Conservation (phyloP, 768 basidiomycete genomes). For the Amanita pseudoporphyria region DNA sequence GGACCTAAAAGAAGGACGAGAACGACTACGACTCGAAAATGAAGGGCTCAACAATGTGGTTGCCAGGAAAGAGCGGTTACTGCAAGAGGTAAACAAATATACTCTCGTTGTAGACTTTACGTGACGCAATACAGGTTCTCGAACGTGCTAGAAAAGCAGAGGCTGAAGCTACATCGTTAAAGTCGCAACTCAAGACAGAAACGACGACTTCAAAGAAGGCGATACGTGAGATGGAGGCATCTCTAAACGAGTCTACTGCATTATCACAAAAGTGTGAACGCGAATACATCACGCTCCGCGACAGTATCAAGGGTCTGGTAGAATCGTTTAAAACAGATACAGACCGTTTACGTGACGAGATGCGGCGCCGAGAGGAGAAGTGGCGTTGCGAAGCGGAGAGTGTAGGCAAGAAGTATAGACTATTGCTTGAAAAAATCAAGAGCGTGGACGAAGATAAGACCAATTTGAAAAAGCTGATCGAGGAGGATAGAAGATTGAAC, state of each 20-base stretch:
- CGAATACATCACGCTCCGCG: conserved; percentile 73
- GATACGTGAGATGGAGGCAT: conserved; percentile 70
- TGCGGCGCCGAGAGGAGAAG: conserved; percentile 64
- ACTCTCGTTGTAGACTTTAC: background rate
- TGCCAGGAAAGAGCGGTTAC: conserved; percentile 73
- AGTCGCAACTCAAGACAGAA: conserved; percentile 65
- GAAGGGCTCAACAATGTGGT: conserved; percentile 86
- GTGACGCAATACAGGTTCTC: conserved; percentile 39
- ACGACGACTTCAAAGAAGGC: conserved; percentile 64
- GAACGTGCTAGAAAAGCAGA: conserved; percentile 85
- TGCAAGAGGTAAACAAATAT: conserved; percentile 59
- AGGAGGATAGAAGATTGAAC: conserved; percentile 37
- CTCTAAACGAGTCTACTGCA: conserved; percentile 64
- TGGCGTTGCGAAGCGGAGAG: conserved; percentile 59
- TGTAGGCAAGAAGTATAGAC: conserved; percentile 58
- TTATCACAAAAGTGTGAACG: conserved; percentile 74
- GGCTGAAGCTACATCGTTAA: conserved; percentile 57
- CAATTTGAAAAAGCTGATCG: conserved; percentile 39
- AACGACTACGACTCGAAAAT: conserved; percentile 75
- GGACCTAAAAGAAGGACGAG: conserved; percentile 81
- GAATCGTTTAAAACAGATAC: conserved; percentile 70
- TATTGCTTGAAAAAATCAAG: conserved; percentile 55
- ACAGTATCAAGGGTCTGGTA: conserved; percentile 63
- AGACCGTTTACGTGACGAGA: conserved; percentile 62
- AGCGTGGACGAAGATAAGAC: conserved; percentile 34